Base-by-base conservation (phyloP, 768 basidiomycete species). In the Tephrocybe rancida region DNA sequence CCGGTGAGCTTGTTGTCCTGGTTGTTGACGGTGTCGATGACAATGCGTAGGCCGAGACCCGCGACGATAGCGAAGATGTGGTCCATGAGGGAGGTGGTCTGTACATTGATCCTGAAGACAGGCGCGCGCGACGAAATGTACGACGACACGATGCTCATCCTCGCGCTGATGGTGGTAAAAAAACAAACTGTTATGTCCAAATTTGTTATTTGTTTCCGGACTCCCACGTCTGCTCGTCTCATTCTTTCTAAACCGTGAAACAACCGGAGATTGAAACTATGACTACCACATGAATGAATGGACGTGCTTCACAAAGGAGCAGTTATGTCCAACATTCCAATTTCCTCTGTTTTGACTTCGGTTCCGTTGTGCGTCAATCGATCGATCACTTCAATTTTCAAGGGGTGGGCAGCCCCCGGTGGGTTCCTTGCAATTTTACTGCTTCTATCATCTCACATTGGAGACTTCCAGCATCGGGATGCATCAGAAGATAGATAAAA, bases 51-150 rank as follows among this genome's bases (percentile, higher is more conserved):
- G 26, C 71, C 77, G 54, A 91, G 82, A 35, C 89, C 89, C 44
- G 83, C 72, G 52, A 73, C 81, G 61, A 90, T 87, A 64, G 89
- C 83, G 67, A 82, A 72, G 38, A 90, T 59, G 67, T 80, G 84
- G 65, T 91, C 89, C 87, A 90, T 89, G 63, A 74, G 26, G 27
- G 70, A 66, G 58, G 61, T 58, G 49, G 69, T 43, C 39, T 72
- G 74, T 19, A 65, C 66, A 67, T 69, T 69, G 56, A 73, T 59
- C 38, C 61, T 63, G 63, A 69, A 66, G 50, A 67, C 55, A 49
- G 69, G 61, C 38, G 69, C 64, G 61, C 66, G 65, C 55, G 70
- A 57, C 14, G 73, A 70, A 57, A 72, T 65, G 56, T 68, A 66
- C 46, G 73, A 70, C 56, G 73, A 75, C 59, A 70, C 65, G 67